Evolutionary conservation across 352 stramenopile species (phyloP).

Genomic region (Pythium aphanidermatum): DNA sequence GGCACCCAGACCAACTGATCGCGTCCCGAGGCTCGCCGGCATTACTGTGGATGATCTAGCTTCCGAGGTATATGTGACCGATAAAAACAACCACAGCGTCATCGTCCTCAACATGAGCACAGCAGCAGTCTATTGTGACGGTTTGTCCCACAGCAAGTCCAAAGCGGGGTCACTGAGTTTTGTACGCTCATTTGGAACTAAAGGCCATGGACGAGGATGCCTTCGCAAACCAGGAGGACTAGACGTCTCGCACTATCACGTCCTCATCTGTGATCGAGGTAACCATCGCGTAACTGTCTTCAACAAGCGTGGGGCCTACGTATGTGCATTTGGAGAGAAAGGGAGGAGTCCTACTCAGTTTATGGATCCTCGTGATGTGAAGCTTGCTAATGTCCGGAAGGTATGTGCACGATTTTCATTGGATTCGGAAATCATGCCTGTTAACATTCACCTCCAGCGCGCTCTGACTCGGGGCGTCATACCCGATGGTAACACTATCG

Average conservation of each 20-base stretch:
- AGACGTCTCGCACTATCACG: slow-evolving; percentile 64
- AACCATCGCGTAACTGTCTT: slow-evolving; percentile 46
- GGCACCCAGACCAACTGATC: no score
- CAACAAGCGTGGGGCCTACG: slow-evolving; percentile 50
- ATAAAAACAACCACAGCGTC: slow-evolving; percentile 44
- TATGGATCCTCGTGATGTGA: slow-evolving; percentile 44
- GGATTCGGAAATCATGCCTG: background rate
- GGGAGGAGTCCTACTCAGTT: slow-evolving; percentile 31
- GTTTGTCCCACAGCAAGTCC: background rate
- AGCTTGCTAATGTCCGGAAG: slow-evolving; percentile 57
- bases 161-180: slow-evolving; percentile 4
- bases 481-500: slow-evolving; percentile 25
- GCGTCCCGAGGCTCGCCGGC: no score
- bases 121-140: slow-evolving; percentile 1
- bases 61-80: slow-evolving; percentile 57
- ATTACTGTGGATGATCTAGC: slow-evolving; percentile 47
- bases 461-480: slow-evolving; percentile 33
- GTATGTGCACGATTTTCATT: slow-evolving; percentile 16
- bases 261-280: slow-evolving; percentile 50
- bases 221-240: slow-evolving; percentile 39
- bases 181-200: slow-evolving; percentile 23
- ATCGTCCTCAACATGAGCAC: slow-evolving; percentile 32
- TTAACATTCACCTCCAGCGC: slow-evolving; percentile 19
- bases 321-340: slow-evolving; percentile 36
- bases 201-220: slow-evolving; percentile 24